Evolutionary conservation across 2,329 filamentous ascomycete species (phyloP), one percentile per base, ranked within the genome.

Genomic region (Stachybotrys chartarum): DNA sequence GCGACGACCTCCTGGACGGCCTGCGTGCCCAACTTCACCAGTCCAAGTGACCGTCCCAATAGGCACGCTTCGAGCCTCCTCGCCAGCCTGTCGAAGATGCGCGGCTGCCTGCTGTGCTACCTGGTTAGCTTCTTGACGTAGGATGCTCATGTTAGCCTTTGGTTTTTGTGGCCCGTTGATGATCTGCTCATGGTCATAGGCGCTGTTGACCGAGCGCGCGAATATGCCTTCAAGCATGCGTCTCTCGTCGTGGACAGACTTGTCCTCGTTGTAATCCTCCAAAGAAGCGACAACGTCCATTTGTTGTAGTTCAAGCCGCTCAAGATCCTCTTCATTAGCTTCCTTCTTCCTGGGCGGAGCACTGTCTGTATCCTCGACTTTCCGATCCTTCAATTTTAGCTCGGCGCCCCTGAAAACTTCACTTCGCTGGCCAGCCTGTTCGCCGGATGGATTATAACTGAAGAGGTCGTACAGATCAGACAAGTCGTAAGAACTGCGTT

Each of bases 11-110:
- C 83, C 80, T 1, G 88, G 88, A 42, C 88, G 79, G 1, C 92
- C 93, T 5, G 85, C 85, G 52, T 87, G 81, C 10, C 93, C 93
- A 50, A 88, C 84, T 62, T 88, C 84, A 1, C 94, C 93, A 0
- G 93, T 97, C 93, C 93, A 97, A 1, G 93, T 97, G 8, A 94
- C 90, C 0, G 89, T 91, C 7, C 93, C 93, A 35, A 91, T 86
- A 0, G 90, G 90, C 1, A 93, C 77, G 8, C 77, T 80, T 11
- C 84, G 80, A 3, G 92, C 91, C 32, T 86, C 80, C 65, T 92
- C 83, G 47, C 83, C 85, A 10, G 91, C 86, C 57, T 83, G 83
- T 32, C 85, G 83, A 2, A 97, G 82, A 60, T 90, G 87, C 24
- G 81, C 82, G 1, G 90, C 90, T 1, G 93, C 92, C 64, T 88